These are phyloP conservation scores for Neurospora sublineolata DNA, from an alignment of 495 filamentous ascomycete genomes.

Conservation along the genomic window DNA sequence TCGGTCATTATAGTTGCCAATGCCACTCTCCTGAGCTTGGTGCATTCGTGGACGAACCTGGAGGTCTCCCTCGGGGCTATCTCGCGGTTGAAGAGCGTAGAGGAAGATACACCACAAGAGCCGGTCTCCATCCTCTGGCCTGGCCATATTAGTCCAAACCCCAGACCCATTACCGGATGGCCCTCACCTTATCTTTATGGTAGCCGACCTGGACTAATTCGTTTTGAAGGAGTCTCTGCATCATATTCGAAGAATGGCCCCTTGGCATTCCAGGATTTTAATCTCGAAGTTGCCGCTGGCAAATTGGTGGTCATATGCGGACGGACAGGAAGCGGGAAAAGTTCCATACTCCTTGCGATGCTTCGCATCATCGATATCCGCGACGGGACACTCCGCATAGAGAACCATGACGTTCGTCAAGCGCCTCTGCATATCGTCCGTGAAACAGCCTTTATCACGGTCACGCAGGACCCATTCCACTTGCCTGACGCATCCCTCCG, in stretches of 20 bases:
- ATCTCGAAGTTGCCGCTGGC: constrained; percentile 21
- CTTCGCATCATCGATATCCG: constrained; percentile 22
- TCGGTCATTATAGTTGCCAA: constrained; percentile 20
- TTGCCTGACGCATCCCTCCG: constrained; percentile 19
- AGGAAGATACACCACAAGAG: constrained; percentile 16
- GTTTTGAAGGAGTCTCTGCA: constrained; percentile 24
- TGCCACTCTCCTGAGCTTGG: constrained; percentile 20
- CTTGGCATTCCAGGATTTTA: constrained; percentile 21
- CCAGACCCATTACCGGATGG: background rate
- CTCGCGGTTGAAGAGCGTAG: constrained; percentile 31
- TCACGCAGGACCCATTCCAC: constrained; percentile 34
- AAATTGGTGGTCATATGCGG: constrained; percentile 26
- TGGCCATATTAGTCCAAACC: background rate
- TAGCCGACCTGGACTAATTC: background rate
- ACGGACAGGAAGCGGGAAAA: constrained; percentile 32
- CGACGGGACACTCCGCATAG: constrained; percentile 22
- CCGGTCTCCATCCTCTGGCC: background rate
- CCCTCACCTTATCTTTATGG: background rate
- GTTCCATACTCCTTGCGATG: constrained; percentile 24
- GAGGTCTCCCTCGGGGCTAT: constrained; percentile 44
- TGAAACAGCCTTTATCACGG: constrained; percentile 24
- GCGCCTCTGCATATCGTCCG: constrained; percentile 20
- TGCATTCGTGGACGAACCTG: constrained; percentile 33
- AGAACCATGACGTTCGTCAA: constrained; percentile 20
- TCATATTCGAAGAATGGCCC: constrained; percentile 18